Conservation (phyloP, 306 rosid species). For the Quercus bicolor region DNA sequence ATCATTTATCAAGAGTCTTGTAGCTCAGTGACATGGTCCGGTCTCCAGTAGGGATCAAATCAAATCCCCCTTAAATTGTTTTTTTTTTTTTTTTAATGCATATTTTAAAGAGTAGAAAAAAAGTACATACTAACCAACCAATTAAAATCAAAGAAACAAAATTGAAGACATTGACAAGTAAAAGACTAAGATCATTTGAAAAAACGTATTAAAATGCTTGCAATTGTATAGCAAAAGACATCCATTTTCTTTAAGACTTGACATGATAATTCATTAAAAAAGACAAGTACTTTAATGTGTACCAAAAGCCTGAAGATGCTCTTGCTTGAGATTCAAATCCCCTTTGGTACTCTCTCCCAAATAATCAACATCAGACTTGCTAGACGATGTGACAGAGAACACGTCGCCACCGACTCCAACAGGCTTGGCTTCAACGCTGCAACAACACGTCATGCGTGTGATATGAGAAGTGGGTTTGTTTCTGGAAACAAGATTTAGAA, state of each 20-base stretch:
- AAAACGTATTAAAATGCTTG: too few species aligned
- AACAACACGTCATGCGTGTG: conserved; percentile 1
- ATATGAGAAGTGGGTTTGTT: conserved; percentile 13
- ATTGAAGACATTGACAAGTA: background rate
- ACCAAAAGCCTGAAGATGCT: conserved; percentile 75
- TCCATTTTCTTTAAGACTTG: too few species aligned
- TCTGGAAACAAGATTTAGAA: conserved; percentile 7
- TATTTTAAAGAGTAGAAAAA: too few species aligned
- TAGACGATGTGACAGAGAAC: conserved; percentile 69
- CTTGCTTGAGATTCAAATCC: conserved; percentile 78
- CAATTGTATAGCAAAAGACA: too few species aligned
- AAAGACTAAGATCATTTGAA: background rate
- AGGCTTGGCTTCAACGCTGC: conserved; percentile 42
- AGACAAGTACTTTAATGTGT: background rate
- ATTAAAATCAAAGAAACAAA: too few species aligned
- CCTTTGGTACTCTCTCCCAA: conserved; percentile 94
- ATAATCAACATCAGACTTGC: conserved; percentile 73
- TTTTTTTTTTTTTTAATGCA: too few species aligned
- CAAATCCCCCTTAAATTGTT: too few species aligned
- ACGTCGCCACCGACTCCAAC: conserved; percentile 31
- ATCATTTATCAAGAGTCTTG: background rate
- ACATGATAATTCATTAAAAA: background rate
- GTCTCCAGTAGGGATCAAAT: too few species aligned
- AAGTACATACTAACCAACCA: too few species aligned
- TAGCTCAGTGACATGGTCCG: too few species aligned